Conservation (phyloP, 768 basidiomycete genomes). For the Scleroderma citrinum region DNA sequence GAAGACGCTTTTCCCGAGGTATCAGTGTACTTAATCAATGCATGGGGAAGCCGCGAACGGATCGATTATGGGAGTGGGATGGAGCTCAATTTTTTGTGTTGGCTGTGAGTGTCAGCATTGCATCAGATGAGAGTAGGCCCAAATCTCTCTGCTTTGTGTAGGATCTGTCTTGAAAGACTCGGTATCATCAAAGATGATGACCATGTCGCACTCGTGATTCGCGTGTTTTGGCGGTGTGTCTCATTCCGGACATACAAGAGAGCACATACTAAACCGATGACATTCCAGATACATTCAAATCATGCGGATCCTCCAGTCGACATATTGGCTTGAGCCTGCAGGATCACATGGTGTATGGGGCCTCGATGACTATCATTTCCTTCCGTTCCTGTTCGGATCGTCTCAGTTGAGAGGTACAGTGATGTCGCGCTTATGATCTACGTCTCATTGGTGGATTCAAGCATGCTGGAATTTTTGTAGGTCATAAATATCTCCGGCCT, state of each 20-base stretch:
- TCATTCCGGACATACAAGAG: neutral
- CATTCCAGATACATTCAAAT: slow-evolving; percentile 58
- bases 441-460: neutral
- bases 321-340: slow-evolving; percentile 97
- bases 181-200: slow-evolving; percentile 60
- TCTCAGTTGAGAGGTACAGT: slow-evolving; percentile 63
- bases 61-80: slow-evolving; percentile 99
- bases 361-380: slow-evolving; percentile 93
- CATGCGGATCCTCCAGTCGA: slow-evolving; percentile 84
- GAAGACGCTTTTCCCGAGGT: slow-evolving; percentile 60
- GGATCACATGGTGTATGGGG: slow-evolving; percentile 99
- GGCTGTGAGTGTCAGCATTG: slow-evolving; percentile 83
- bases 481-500: slow-evolving; percentile 85
- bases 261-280: neutral
- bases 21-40: slow-evolving; percentile 72
- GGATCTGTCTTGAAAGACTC: slow-evolving; percentile 74
- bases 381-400: slow-evolving; percentile 84
- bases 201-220: slow-evolving; percentile 68
- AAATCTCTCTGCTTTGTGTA: slow-evolving; percentile 25
- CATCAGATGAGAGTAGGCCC: neutral
- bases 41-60: slow-evolving; percentile 87
- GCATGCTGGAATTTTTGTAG: slow-evolving; percentile 29
- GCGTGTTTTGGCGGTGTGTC: slow-evolving; percentile 81
- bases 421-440: slow-evolving; percentile 2
- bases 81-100: slow-evolving; percentile 97